Percentiles rank a stretch among this genome's conserved stretches.
Evolutionary conservation across 176 grass and related monocot genomes (phyloP).

Genomic region (Lolium multiflorum): DNA sequence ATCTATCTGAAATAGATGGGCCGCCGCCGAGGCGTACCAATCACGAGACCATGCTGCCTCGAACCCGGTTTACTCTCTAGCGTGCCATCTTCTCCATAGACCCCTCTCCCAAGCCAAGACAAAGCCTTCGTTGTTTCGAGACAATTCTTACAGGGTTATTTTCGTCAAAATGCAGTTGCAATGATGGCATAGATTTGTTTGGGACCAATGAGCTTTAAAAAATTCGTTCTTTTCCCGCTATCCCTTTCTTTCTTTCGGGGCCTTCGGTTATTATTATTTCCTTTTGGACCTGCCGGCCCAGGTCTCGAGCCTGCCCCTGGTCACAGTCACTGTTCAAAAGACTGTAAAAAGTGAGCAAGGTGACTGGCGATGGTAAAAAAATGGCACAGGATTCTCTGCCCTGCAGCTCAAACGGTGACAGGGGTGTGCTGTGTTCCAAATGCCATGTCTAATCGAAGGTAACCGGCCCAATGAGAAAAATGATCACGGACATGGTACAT

Average conservation of each 20-base stretch:
- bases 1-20: too few species aligned
- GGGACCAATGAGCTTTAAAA: constrained; percentile 54
- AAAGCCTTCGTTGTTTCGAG: background rate
- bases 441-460: constrained; percentile 24
- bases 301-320: constrained; percentile 30
- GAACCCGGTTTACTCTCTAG: too few species aligned
- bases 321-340: constrained; percentile 49
- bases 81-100: too few species aligned
- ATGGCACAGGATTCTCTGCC: constrained; percentile 40
- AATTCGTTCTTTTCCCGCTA: constrained; percentile 33
- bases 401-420: constrained; percentile 34
- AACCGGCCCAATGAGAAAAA: constrained; percentile 10
- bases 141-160: constrained; percentile 10
- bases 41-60: background rate
- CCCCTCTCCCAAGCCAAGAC: background rate
- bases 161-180: constrained; percentile 11
- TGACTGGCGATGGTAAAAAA: constrained; percentile 36
- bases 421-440: constrained; percentile 21
- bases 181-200: constrained; percentile 47
- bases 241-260: constrained; percentile 49
- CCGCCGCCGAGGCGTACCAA: background rate
- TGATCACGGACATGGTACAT: background rate
- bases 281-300: constrained; percentile 35
- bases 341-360: constrained; percentile 45
- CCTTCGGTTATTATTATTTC: constrained; percentile 54